Evolutionary conservation across 345 rosid genomes (phyloP).

Genomic region (Bruguiera gymnorhiza): DNA sequence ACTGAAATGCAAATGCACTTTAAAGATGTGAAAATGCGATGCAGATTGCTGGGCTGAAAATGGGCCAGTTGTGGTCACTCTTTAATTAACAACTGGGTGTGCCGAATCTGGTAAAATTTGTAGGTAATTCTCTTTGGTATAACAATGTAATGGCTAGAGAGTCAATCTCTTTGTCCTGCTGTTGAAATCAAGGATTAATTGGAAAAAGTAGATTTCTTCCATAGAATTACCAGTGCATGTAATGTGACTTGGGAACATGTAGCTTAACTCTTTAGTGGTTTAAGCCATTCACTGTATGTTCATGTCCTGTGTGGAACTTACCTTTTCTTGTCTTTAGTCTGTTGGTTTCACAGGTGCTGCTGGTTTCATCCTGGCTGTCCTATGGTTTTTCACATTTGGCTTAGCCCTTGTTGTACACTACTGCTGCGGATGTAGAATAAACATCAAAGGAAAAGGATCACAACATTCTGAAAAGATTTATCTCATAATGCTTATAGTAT

Average conservation of each 20-base stretch:
- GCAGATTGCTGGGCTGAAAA: too few relatives aligned
- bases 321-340: constrained; percentile 52
- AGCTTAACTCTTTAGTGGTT: background rate
- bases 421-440: constrained; percentile 67
- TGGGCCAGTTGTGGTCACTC: too few relatives aligned
- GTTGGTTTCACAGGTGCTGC: constrained; percentile 92
- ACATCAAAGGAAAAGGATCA: constrained; percentile 48
- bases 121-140: background rate
- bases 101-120: background rate
- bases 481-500: constrained; percentile 66
- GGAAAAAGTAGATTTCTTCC: too few relatives aligned
- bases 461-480: constrained; percentile 45
- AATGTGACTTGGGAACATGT: too few relatives aligned
- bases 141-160: background rate
- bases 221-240: too few relatives aligned
- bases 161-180: background rate
- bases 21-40: too few relatives aligned
- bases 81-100: too few relatives aligned
- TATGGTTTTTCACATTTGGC: constrained; percentile 87
- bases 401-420: constrained; percentile 60
- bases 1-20: too few relatives aligned
- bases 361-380: constrained; percentile 63
- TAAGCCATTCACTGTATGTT: too few relatives aligned
- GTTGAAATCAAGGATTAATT: background rate
- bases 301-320: background rate